Conservation (phyloP, 257 asterid genomes). For the Capsicum rhomboideum region DNA sequence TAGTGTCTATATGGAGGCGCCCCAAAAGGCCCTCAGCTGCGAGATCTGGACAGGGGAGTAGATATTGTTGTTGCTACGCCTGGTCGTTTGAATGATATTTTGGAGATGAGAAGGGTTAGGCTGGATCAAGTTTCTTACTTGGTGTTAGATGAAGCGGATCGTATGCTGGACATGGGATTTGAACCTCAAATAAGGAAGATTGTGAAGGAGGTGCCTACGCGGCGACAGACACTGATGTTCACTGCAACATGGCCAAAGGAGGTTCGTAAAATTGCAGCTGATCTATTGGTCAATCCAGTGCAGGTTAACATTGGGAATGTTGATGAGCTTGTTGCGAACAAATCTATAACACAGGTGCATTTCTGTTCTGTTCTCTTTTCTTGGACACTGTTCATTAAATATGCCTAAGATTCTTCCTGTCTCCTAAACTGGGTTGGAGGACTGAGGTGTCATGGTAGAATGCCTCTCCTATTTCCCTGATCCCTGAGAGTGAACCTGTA, state of each 20-base stretch:
- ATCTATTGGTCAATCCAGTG: constrained; percentile 72
- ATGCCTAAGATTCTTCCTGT: background rate
- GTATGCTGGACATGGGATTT: constrained; percentile 99
- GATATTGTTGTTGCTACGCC: constrained; percentile 99
- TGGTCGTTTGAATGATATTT: constrained; percentile 90
- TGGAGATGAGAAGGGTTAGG: constrained; percentile 86
- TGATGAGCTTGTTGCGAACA: constrained; percentile 92
- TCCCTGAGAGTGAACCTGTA: background rate
- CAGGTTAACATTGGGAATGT: constrained; percentile 96
- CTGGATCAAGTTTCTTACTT: constrained; percentile 85
- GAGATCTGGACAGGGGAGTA: constrained; percentile 77
- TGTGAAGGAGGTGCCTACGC: constrained; percentile 84
- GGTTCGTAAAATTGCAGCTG: constrained; percentile 93
- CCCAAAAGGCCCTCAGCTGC: constrained; percentile 89
- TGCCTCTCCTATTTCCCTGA: background rate
- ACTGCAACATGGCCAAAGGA: constrained; percentile 99
- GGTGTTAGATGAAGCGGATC: constrained; percentile 98
- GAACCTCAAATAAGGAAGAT: constrained; percentile 99
- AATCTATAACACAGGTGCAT: constrained; percentile 88
- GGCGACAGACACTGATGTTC: constrained; percentile 92
- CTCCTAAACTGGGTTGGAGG: background rate
- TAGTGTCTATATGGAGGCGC: constrained; percentile 98
- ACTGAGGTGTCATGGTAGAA: background rate
- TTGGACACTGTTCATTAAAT: background rate
- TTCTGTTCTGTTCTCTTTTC: background rate